These are phyloP conservation scores for Stephanodiscus triporus DNA, from an alignment of 108 stramenopile species.

Conservation along the genomic window DNA sequence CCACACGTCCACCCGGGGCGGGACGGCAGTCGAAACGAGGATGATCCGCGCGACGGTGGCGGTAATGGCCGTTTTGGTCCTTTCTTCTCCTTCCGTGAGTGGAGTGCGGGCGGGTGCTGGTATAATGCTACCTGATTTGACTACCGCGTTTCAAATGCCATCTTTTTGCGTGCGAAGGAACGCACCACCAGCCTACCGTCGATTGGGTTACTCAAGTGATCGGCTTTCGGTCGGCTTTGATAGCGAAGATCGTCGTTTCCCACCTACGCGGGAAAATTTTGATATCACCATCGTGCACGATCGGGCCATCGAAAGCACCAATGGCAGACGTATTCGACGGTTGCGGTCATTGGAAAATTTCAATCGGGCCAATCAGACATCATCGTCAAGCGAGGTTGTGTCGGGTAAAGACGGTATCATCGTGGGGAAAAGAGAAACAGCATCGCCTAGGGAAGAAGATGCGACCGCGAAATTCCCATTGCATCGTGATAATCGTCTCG, in stretches of 20 bases:
- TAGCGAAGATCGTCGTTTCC: neutral
- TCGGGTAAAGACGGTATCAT: neutral
- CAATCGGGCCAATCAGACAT: conserved; percentile 14
- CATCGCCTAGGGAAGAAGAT: neutral
- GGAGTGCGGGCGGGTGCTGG: too few relatives aligned
- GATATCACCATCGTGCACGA: neutral
- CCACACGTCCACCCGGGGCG: too few relatives aligned
- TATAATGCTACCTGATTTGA: too few relatives aligned
- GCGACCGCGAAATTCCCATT: neutral
- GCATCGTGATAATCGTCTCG: conserved; percentile 14
- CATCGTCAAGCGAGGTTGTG: neutral
- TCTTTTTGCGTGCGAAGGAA: neutral
- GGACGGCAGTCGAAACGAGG: too few relatives aligned
- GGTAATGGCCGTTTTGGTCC: neutral
- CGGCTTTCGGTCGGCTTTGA: neutral
- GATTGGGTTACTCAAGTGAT: conserved; percentile 14
- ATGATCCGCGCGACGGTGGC: too few relatives aligned
- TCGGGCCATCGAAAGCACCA: conserved; percentile 2
- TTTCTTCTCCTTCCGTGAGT: neutral
- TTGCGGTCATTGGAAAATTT: conserved; percentile 20
- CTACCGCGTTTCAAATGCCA: neutral
- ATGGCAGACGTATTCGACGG: conserved; percentile 19
- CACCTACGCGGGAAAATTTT: conserved; percentile 5
- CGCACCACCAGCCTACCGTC: neutral
- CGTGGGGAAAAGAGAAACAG: neutral